A percentile compares a stretch with the other conserved stretches of the same genome.
phyloP scores from a whole-genome alignment of 2,329 filamentous ascomycete species.

The Pyricularia pennisetigena region DNA sequence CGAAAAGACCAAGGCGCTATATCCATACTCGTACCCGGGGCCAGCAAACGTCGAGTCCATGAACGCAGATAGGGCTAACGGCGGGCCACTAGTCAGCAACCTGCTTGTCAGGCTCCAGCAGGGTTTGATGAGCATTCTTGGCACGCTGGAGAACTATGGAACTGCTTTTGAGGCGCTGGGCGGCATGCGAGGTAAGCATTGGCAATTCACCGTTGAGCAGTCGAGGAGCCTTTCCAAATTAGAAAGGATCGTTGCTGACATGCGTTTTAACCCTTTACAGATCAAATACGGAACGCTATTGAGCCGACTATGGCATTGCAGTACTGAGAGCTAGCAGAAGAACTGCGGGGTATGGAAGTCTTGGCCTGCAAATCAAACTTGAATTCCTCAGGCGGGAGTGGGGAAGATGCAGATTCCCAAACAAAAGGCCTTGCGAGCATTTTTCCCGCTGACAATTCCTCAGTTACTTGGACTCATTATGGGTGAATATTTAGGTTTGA shows the following conservation, averaged over 20 bases:
- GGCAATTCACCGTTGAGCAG: neutral
- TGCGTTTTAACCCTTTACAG: slow-evolving; percentile 6
- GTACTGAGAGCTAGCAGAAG: slow-evolving; percentile 11
- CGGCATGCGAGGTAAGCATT: slow-evolving; percentile 29
- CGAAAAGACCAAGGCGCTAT: slow-evolving; percentile 27
- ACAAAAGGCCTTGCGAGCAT: too few species aligned
- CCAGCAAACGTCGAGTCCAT: slow-evolving; percentile 12
- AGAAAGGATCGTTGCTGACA: neutral
- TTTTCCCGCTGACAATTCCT: too few species aligned
- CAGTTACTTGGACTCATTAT: too few species aligned
- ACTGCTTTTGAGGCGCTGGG: slow-evolving; percentile 33
- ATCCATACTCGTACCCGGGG: slow-evolving; percentile 15
- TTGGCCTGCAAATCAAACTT: neutral
- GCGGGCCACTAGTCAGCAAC: slow-evolving; percentile 15
- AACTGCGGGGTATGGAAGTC: neutral
- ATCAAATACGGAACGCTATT: slow-evolving; percentile 12
- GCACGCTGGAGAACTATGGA: slow-evolving; percentile 31
- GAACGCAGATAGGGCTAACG: neutral
- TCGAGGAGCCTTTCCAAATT: neutral
- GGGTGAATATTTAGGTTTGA: neutral
- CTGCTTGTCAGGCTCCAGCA: slow-evolving; percentile 29
- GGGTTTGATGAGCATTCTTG: slow-evolving; percentile 29
- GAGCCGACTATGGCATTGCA: slow-evolving; percentile 2
- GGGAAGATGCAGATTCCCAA: too few species aligned
- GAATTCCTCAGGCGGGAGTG: too few species aligned